These are phyloP conservation scores for Microcera coccophila DNA, from an alignment of 2,329 filamentous ascomycete species.

Conservation along the genomic window DNA sequence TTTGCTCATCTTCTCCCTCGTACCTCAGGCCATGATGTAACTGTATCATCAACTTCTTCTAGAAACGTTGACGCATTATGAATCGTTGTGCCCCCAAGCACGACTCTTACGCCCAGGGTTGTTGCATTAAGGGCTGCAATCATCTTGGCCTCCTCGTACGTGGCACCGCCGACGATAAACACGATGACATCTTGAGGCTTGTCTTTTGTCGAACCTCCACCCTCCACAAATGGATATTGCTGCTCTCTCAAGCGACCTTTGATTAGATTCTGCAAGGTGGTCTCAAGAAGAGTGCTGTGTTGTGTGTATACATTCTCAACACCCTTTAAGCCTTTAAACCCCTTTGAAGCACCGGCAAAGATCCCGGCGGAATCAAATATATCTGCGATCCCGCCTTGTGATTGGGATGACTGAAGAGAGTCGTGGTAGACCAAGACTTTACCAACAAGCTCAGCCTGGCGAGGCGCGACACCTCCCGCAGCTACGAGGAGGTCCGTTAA, in stretches of 20 bases:
- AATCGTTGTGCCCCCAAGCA: conserved; percentile 81
- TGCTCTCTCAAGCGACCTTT: conserved; percentile 84
- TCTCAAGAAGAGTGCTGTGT: conserved; percentile 83
- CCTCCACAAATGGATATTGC: conserved; percentile 91
- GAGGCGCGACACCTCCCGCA: conserved; percentile 72
- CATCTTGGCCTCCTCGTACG: conserved; percentile 96
- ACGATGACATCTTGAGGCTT: conserved; percentile 96
- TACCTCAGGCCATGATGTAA: conserved; percentile 77
- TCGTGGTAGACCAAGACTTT: conserved; percentile 82
- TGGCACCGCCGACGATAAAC: conserved; percentile 89
- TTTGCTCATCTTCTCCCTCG: conserved; percentile 22
- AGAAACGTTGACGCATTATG: conserved; percentile 87
- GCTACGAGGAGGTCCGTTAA: conserved; percentile 82
- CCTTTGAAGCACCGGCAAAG: conserved; percentile 80
- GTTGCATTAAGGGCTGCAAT: conserved; percentile 92
- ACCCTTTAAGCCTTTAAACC: conserved; percentile 92
- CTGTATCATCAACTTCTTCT: conserved; percentile 87
- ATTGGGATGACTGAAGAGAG: conserved; percentile 74
- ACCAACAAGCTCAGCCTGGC: conserved; percentile 73
- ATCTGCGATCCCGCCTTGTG: conserved; percentile 78
- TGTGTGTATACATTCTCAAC: conserved; percentile 99
- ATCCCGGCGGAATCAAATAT: conserved; percentile 90
- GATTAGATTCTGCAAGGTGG: conserved; percentile 85
- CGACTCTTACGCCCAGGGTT: conserved; percentile 81
- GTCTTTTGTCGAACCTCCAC: conserved; percentile 78